Evolutionary conservation across 169 alveolate genomes (phyloP), one percentile per base, ranked within the genome.

Genomic region (Plasmodium falciparum): DNA sequence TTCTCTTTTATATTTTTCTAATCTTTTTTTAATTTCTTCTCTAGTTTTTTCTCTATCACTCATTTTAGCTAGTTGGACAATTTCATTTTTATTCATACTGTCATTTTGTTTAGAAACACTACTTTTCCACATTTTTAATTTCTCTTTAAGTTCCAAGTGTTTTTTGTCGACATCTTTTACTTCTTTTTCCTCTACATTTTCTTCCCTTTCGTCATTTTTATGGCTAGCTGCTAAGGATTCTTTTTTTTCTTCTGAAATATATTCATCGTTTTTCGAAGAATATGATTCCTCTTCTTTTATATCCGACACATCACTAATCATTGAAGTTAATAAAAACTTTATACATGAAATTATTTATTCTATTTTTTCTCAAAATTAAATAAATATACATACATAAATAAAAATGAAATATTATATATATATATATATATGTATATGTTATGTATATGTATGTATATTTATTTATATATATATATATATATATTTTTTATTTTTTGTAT

Each of bases 1-100:
- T 70, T 78, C 89, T 50, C 89, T 65, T 45, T 78, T 78, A 65
- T 49, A 59, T 59, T 78, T 78, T 58, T 78, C 89, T 65, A 78
- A 52, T 50, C 67, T 66, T 66, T 39, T 66, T 58, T n/a, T 76
- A 26, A 76, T 54, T 63, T 63, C 59, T 13, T 69, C 76, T 76
- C 89, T 26, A 8, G 66, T 65, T 11, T 69, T 33, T 43, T 76
- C 76, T 22, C 39, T 69, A 56, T 76, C 78, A 24, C 43, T 76
- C 59, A 22, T 59, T 3, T 26, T n/a, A 11, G 24, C 47, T 43
- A 66, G 29, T 39, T 9, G 43, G 33, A 61, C 74, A 15, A 12
- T 74, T 26, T 12, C 24, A 17, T 61, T 61, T 59, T 22, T 11
- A 45, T 50, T 24, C 24, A 17, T 33, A 47, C 71, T n/a, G 11